phyloP scores from a whole-genome alignment of 306 rosid species.

The Delonix regia region DNA sequence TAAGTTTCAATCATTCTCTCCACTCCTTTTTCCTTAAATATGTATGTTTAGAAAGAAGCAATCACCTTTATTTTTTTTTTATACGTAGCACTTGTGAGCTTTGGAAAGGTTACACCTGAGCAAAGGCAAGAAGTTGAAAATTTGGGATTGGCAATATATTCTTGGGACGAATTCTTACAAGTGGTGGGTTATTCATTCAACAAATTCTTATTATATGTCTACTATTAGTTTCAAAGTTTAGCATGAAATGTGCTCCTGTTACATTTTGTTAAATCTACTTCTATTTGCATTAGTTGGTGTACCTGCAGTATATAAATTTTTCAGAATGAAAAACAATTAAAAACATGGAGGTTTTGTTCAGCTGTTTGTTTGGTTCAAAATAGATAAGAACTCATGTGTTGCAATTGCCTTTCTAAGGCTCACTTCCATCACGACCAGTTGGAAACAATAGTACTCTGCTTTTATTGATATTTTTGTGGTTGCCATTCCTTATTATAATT shows the following conservation, averaged over 20 bases:
- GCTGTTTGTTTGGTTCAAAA: background rate
- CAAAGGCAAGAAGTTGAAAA: slow-evolving; percentile 66
- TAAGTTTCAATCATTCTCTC: slow-evolving; percentile 44
- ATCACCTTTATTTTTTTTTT: slow-evolving; percentile 24
- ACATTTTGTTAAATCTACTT: background rate
- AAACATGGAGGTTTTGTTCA: background rate
- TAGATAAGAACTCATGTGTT: background rate
- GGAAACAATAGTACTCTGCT: slow-evolving; percentile 10
- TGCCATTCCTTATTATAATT: slow-evolving; percentile 36
- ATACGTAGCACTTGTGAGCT: slow-evolving; percentile 81
- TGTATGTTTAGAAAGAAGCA: slow-evolving; percentile 15
- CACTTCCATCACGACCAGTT: background rate
- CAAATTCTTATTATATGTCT: slow-evolving; percentile 2
- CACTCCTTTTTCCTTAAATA: slow-evolving; percentile 29
- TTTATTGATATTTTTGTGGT: slow-evolving; percentile 15
- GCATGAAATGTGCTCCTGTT: slow-evolving; percentile 6
- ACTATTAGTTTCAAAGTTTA: slow-evolving; percentile 12
- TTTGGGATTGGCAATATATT: slow-evolving; percentile 56
- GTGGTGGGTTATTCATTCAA: slow-evolving; percentile 57
- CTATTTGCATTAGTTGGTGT: background rate
- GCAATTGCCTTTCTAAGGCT: background rate
- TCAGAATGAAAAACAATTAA: slow-evolving; percentile 1
- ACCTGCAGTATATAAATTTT: background rate
- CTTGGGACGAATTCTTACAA: slow-evolving; percentile 84
- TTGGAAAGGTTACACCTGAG: slow-evolving; percentile 74